These are phyloP conservation scores for Fusarium sp. DNA, from an alignment of 2,329 filamentous ascomycete genomes.

Conservation along the genomic window DNA sequence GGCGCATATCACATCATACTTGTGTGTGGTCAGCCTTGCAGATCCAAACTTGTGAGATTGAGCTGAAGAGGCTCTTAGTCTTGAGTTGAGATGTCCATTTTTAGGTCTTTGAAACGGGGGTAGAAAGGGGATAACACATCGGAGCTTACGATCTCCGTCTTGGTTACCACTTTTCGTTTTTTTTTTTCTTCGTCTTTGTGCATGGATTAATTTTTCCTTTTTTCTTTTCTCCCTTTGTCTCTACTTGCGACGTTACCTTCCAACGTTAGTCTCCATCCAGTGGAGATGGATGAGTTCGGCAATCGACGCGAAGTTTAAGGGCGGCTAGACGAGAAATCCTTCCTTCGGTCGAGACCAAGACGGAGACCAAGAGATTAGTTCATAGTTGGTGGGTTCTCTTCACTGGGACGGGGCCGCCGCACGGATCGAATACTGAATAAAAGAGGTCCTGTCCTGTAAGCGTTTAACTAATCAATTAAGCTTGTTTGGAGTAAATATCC, in stretches of 20 bases:
- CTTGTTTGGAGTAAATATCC: neutral
- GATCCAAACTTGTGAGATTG: neutral
- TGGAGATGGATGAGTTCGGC: constrained; percentile 16
- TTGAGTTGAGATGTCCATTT: neutral
- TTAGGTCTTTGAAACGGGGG: neutral
- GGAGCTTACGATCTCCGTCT: constrained; percentile 1
- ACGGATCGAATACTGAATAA: neutral
- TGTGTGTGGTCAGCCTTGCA: neutral
- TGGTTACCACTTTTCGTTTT: neutral
- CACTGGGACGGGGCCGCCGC: neutral
- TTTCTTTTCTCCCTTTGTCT: neutral
- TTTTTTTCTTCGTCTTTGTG: neutral
- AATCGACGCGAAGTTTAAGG: constrained; percentile 17
- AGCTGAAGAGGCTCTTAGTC: neutral
- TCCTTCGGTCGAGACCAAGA: neutral
- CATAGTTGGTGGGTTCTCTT: constrained; percentile 6
- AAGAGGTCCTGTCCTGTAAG: neutral
- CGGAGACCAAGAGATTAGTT: neutral
- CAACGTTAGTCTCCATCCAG: neutral
- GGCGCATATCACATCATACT: constrained; percentile 4
- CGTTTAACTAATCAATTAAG: neutral
- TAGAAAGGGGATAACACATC: constrained; percentile 14
- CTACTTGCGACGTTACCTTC: neutral
- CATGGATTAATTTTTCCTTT: neutral
- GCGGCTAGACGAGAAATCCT: neutral